Conservation (phyloP, 768 basidiomycete genomes). For the Serpula lacrymans region DNA sequence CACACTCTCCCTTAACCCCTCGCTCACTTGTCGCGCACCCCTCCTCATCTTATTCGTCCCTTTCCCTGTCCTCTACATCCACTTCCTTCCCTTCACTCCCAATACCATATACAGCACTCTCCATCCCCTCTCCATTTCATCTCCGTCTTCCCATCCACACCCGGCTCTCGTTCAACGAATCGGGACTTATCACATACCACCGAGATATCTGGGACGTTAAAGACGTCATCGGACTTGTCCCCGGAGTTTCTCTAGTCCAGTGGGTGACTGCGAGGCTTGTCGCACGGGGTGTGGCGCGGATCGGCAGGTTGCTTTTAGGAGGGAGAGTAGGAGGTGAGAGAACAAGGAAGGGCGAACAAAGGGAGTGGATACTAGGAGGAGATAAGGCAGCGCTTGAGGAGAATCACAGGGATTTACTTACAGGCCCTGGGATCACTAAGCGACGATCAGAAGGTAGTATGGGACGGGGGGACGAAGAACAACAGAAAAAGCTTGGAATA, state of each 20-base stretch:
- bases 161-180: slow-evolving; percentile 75
- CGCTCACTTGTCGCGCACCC: slow-evolving; percentile 13
- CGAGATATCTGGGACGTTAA: slow-evolving; percentile 80
- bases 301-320: slow-evolving; percentile 2
- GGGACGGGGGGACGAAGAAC: no score
- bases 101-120: slow-evolving; percentile 55
- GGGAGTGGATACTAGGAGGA: no score
- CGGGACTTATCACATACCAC: slow-evolving; percentile 76
- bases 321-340: no score
- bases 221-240: slow-evolving; percentile 71
- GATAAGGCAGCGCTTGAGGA: no score
- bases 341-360: no score
- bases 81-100: slow-evolving; percentile 46
- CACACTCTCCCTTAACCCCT: slow-evolving; percentile 18
- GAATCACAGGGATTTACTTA: no score
- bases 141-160: slow-evolving; percentile 70
- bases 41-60: slow-evolving; percentile 21
- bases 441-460: no score
- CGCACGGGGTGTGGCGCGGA: slow-evolving; percentile 52
- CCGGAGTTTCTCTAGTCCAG: slow-evolving; percentile 62
- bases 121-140: slow-evolving; percentile 69
- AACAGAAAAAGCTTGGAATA: no score
- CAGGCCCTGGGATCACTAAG: no score
- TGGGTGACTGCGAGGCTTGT: slow-evolving; percentile 67
- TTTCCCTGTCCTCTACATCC: slow-evolving; percentile 15